A percentile compares a stretch with the other conserved stretches of the same genome.
Evolutionary conservation across 1,139 yeast species (phyloP).

Genomic region (Lodderomyces pseudojiufengensis): DNA sequence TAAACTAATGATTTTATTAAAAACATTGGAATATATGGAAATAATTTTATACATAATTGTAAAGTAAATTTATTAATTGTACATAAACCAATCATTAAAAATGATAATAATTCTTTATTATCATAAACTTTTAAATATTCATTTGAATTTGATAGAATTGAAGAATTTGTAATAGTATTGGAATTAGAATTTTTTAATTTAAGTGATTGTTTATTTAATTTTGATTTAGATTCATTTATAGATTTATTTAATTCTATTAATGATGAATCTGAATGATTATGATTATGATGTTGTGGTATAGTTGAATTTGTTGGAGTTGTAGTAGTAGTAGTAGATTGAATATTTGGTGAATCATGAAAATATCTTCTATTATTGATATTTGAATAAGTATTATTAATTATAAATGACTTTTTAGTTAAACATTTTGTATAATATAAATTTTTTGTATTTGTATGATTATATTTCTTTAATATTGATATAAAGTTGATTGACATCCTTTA

Average conservation of each 20-base stretch:
- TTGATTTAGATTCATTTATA: slow-evolving; percentile 1
- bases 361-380: slow-evolving; percentile 5
- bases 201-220: not conserved
- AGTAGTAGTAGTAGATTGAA: slow-evolving; percentile 14
- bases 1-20: slow-evolving; percentile 71
- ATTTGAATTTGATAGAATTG: slow-evolving; percentile 7
- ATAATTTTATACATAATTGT: slow-evolving; percentile 57
- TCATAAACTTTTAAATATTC: slow-evolving; percentile 35
- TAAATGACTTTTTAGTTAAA: too few species aligned
- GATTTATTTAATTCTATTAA: slow-evolving; percentile 1
- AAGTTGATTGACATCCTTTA: too few species aligned
- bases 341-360: slow-evolving; percentile 20
- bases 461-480: too few species aligned
- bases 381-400: too few species aligned
- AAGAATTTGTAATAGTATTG: not conserved
- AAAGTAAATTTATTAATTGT: slow-evolving; percentile 62
- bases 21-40: slow-evolving; percentile 73
- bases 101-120: slow-evolving; percentile 50
- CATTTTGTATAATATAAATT: too few species aligned
- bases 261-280: too few species aligned
- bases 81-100: slow-evolving; percentile 63
- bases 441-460: too few species aligned
- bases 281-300: slow-evolving; percentile 5
- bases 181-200: slow-evolving; percentile 1
- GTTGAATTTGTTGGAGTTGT: slow-evolving; percentile 7